Base-by-base conservation (phyloP, 2,329 filamentous ascomycete genomes). In the Fusarium lateritium region DNA sequence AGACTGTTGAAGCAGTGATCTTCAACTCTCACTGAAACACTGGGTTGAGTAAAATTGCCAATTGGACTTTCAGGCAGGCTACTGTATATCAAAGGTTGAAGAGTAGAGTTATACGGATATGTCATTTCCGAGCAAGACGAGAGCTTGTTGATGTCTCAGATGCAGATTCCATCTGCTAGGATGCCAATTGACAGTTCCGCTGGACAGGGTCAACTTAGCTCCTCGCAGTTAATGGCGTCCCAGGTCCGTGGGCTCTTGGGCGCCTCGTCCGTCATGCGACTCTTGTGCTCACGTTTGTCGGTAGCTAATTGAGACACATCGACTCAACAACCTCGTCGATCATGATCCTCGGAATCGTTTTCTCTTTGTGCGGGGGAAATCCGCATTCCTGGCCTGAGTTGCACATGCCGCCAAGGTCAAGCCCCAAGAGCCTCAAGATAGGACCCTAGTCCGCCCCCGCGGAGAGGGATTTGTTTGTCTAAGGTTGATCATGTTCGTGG, bases 231-330 rank as follows among this genome's bases (percentile, higher is more conserved):
- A 56, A 74, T 54, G 65, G 50, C 62, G 58, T 64, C 51, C 63
- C 65, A 62, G 51, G 50, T 56, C 49, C 34, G 40, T 62, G 62
- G 65, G 55, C 44, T 57, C 58, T 34, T 55, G 46, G 56, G 57
- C 57, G 60, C 56, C 64, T 66, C 65, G 53, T 61, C 54, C 51
- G 57, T 74, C 69, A 74, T 73, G 62, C 60, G 50, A 55, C 53
- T 53, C 53, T 24, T 51, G 40, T 67, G 50, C 56, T 71, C 61
- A 58, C 56, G 44, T 65, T 46, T 40, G 19, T 59, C 52, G 42
- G 67, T 46, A 64, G 42, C 51, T 46, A 58, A 46, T 62, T 69
- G 71, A 67, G 56, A 69, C 69, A 59, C 26, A 45, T 52, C 39
- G 66, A 62, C 61, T 21, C 44, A 56, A 33, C 26, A 60, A 43